Percentiles rank a stretch among this genome's conserved stretches.
Conservation (phyloP, 2,329 filamentous ascomycete species). For the Arthrobotrys iridis region DNA sequence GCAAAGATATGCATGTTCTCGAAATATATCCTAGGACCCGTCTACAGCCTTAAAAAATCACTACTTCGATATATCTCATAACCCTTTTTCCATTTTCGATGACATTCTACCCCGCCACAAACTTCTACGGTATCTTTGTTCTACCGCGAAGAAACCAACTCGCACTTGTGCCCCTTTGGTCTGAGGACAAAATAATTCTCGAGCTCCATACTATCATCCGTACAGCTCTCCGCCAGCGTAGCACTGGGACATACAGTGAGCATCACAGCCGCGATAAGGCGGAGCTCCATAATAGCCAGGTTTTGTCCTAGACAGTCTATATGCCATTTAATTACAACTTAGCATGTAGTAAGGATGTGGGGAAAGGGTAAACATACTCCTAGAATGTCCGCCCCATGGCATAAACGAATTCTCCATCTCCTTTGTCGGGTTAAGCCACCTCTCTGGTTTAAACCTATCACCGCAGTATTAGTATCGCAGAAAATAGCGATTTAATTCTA, state of each 20-base stretch:
- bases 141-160: slow-evolving; percentile 23
- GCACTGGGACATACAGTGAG: background rate
- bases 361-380: slow-evolving; percentile 6
- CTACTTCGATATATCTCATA: slow-evolving; percentile 17
- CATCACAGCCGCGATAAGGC: background rate
- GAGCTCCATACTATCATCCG: slow-evolving; percentile 24
- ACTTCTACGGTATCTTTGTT: slow-evolving; percentile 21
- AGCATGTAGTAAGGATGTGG: slow-evolving; percentile 5
- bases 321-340: background rate
- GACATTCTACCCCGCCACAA: slow-evolving; percentile 21
- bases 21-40: slow-evolving; percentile 8
- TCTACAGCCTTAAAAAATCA: slow-evolving; percentile 7
- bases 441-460: slow-evolving; percentile 34
- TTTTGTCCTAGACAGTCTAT: slow-evolving; percentile 21
- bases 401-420: slow-evolving; percentile 12
- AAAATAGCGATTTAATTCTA: background rate
- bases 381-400: slow-evolving; percentile 4
- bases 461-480: background rate
- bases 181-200: background rate
- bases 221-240: slow-evolving; percentile 9
- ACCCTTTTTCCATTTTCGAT: slow-evolving; percentile 18
- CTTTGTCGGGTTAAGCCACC: slow-evolving; percentile 29
- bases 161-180: slow-evolving; percentile 17
- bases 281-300: slow-evolving; percentile 22
- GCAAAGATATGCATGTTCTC: slow-evolving; percentile 12